These are phyloP conservation scores for Hirsutella thompsonii DNA, from an alignment of 2,329 filamentous ascomycete genomes.

Conservation along the genomic window DNA sequence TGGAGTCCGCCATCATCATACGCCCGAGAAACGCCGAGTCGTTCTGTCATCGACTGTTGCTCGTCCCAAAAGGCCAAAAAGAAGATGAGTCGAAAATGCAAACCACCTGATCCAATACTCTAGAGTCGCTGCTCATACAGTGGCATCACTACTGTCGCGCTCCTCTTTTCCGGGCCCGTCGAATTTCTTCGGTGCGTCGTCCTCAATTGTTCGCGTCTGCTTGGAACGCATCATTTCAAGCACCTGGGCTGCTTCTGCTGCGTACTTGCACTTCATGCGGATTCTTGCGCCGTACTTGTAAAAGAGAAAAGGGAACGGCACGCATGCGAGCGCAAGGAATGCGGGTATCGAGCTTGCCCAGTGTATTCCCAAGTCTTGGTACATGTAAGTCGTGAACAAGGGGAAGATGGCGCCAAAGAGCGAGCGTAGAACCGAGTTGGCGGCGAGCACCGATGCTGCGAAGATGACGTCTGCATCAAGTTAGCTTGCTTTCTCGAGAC, in stretches of 20 bases:
- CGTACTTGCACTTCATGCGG: slow-evolving; percentile 55
- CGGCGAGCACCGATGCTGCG: slow-evolving; percentile 62
- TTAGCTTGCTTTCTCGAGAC: slow-evolving; percentile 6
- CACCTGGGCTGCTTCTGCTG: slow-evolving; percentile 51
- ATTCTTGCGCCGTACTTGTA: slow-evolving; percentile 56
- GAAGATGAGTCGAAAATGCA: too few species aligned
- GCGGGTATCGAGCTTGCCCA: slow-evolving; percentile 65
- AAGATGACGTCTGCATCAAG: slow-evolving; percentile 47
- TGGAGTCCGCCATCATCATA: too few species aligned
- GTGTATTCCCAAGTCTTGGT: slow-evolving; percentile 51
- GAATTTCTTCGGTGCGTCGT: slow-evolving; percentile 13
- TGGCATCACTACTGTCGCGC: slow-evolving; percentile 5
- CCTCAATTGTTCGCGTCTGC: slow-evolving; percentile 14
- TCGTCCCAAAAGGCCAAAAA: too few species aligned
- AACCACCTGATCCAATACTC: neutral
- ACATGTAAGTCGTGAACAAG: slow-evolving; percentile 53
- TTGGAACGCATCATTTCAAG: slow-evolving; percentile 30
- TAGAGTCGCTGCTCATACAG: neutral
- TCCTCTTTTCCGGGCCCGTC: slow-evolving; percentile 13
- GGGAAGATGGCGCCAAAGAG: slow-evolving; percentile 63
- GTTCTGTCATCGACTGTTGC: too few species aligned
- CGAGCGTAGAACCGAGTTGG: slow-evolving; percentile 58
- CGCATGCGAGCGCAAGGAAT: slow-evolving; percentile 58
- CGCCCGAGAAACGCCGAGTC: too few species aligned
- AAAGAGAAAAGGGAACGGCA: slow-evolving; percentile 66